Base-by-base conservation (phyloP, 148 eudicot species). In the Oxyria digyna region DNA sequence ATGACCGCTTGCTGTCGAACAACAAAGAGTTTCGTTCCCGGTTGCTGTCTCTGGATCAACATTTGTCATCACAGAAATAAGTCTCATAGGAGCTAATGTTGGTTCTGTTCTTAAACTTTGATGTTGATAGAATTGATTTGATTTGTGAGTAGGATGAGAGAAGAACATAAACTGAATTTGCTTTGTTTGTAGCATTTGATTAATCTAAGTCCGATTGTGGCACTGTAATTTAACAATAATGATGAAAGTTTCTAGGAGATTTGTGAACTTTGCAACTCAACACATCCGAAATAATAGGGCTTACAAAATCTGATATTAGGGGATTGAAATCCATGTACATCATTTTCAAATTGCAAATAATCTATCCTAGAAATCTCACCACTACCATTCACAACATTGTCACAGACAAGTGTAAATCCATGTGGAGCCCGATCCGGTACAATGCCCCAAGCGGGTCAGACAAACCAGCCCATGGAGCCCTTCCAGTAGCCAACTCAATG, bases 401-500 rank as follows among this genome's bases (percentile, higher is more conserved):
- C 13, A 21, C 12, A 7, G 20, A 21, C 59, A 50, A 20, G 20
- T 20, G 38, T 35, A n/a, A n/a, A 33, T 33, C 37, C 37, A 2
- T 38, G 62, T 21, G 62, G 62, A 27, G 38, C 63, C 77, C 96
- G 42, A 90, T 82, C 54, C 69, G 46, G 73, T 78, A 79, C 0
- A 90, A 69, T 31, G 80, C 73, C 1, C 80, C 79, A 12, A 81
- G 65, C 6, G 77, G 83, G 76, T 77, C 80, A 21, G 45, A 62
- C 23, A 64, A 17, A 11, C 67, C 65, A 45, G 42, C 42, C 93
- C 92, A 90, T 46, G 90, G 90, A 10, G 80, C 49, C 0, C 71
- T 26, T 7, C 91, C 88, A 0, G 85, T 84, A 67, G 79, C 88
- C 91, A 88, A 81, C 72, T 86, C 95, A 6, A 86, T 76, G 4